These are phyloP conservation scores for Ilex asprella DNA, from an alignment of 257 asterid genomes.

Conservation along the genomic window DNA sequence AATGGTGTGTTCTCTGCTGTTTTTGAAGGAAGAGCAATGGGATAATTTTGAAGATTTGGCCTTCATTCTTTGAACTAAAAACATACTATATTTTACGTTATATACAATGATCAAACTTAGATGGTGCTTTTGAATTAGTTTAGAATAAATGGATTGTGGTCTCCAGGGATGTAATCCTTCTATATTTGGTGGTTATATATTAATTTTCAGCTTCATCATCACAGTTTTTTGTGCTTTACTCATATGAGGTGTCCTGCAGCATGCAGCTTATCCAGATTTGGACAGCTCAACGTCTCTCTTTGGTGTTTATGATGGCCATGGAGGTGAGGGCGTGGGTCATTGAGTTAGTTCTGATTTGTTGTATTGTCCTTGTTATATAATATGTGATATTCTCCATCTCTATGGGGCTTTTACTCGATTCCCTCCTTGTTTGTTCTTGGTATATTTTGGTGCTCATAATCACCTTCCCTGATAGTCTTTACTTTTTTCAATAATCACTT, in stretches of 20 bases:
- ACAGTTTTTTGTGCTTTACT: conserved; percentile 16
- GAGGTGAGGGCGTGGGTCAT: conserved; percentile 40
- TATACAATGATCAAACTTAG: neutral
- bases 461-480: no score
- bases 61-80: no score
- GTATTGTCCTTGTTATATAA: neutral
- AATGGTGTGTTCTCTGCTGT: no score
- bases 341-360: neutral
- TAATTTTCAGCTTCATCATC: conserved; percentile 4
- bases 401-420: no score
- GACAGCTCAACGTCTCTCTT: conserved; percentile 76
- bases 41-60: no score
- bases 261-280: conserved; percentile 78
- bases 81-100: no score
- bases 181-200: neutral
- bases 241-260: conserved; percentile 50
- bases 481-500: no score
- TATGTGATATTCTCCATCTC: no score
- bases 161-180: conserved; percentile 3
- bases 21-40: no score
- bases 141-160: conserved; percentile 8
- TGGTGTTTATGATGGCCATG: conserved; percentile 99
- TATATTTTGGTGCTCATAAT: no score
- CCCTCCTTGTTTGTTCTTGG: no score
- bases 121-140: conserved; percentile 1